These are phyloP conservation scores for Jamesozyma spencerorum DNA, from an alignment of 805 yeast genomes.

Conservation along the genomic window DNA sequence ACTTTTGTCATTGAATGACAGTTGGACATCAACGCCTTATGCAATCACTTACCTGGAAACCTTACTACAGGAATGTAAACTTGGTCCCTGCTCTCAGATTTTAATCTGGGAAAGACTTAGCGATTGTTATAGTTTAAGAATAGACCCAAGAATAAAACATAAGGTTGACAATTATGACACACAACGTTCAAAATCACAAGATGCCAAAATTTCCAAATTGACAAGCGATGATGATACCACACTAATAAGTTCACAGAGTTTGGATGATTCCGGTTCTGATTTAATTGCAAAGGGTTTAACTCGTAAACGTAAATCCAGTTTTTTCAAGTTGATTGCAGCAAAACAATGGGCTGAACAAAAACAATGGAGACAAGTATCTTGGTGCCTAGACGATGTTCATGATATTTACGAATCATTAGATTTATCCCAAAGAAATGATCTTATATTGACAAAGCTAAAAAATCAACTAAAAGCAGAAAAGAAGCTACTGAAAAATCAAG, in stretches of 20 bases:
- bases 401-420: constrained; percentile 22
- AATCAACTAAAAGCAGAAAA: constrained; percentile 4
- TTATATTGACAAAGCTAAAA: constrained; percentile 17
- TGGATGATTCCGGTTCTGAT: constrained; percentile 10
- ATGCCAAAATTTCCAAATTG: too few species aligned
- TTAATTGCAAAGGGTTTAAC: constrained; percentile 44
- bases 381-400: constrained; percentile 27
- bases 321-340: constrained; percentile 71
- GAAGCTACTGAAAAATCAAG: too few species aligned
- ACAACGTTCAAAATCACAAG: constrained; percentile 1
- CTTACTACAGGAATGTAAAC: constrained; percentile 38
- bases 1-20: constrained; percentile 37
- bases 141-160: constrained; percentile 31
- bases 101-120: constrained; percentile 46
- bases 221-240: not conserved
- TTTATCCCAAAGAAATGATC: constrained; percentile 15
- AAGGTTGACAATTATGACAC: constrained; percentile 14
- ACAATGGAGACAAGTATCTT: constrained; percentile 26
- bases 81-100: constrained; percentile 40
- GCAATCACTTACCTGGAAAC: constrained; percentile 38
- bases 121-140: constrained; percentile 40
- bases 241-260: not conserved
- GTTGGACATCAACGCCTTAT: constrained; percentile 36
- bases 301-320: constrained; percentile 60
- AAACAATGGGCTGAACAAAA: constrained; percentile 50